Conservation (phyloP, 164 flowering plant genomes). For the Sedum album region DNA sequence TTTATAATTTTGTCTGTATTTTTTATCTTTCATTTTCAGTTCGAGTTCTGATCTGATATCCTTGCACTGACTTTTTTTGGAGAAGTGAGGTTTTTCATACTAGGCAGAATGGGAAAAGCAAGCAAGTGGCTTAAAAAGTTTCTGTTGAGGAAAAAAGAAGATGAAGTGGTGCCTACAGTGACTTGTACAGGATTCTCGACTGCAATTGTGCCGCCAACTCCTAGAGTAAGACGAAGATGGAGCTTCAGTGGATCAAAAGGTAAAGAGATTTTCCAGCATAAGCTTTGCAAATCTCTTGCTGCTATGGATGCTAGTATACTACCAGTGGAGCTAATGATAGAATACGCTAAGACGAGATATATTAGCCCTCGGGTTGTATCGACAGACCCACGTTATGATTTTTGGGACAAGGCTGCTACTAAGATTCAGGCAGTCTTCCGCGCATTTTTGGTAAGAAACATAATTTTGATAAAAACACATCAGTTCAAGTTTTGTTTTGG, state of each 20-base stretch:
- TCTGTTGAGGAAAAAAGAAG: constrained; percentile 28
- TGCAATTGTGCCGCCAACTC: constrained; percentile 8
- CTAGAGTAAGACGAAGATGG: constrained; percentile 26
- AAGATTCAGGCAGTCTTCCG: constrained; percentile 37
- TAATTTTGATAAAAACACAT: background rate
- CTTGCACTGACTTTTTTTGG: background rate
- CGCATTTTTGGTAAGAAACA: constrained; percentile 27
- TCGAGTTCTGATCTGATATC: background rate
- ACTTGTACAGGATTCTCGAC: constrained; percentile 4
- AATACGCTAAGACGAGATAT: constrained; percentile 1
- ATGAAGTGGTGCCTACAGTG: background rate
- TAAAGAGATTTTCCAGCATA: constrained; percentile 13
- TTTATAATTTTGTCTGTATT: background rate
- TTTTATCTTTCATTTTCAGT: background rate
- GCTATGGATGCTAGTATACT: constrained; percentile 10
- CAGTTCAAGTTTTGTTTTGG: background rate
- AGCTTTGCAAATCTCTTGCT: constrained; percentile 17
- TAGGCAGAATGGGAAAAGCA: constrained; percentile 54
- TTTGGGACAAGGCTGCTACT: constrained; percentile 29
- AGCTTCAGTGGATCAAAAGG: constrained; percentile 27
- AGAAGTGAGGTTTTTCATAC: background rate
- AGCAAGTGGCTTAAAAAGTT: constrained; percentile 59
- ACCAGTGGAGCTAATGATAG: constrained; percentile 1
- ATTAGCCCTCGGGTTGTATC: background rate
- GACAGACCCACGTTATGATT: background rate